phyloP scores from a whole-genome alignment of 2,329 filamentous ascomycete genomes.

The Alternaria panax region DNA sequence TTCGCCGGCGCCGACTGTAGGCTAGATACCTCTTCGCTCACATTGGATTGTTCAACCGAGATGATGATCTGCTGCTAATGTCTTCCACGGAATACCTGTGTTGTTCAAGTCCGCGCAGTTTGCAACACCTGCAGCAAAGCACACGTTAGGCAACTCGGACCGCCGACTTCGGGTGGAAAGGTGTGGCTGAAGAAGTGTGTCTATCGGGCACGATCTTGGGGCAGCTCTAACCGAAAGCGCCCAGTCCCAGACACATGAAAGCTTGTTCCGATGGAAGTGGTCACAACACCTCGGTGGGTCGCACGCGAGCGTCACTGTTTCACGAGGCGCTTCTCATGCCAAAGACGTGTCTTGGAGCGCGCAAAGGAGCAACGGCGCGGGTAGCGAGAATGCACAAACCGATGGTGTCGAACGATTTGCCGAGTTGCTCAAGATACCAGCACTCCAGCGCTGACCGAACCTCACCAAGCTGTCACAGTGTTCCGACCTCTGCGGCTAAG shows the following conservation, averaged over 20 bases:
- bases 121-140: not conserved
- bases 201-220: not conserved
- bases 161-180: not conserved
- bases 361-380: conserved; percentile 2
- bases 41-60: not conserved
- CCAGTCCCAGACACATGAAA: conserved; percentile 16
- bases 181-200: conserved; percentile 13
- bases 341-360: conserved; percentile 10
- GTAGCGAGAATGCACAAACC: not conserved
- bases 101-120: not conserved
- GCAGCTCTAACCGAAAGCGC: conserved; percentile 22
- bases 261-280: conserved; percentile 27
- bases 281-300: conserved; percentile 16
- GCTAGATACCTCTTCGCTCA: conserved; percentile 18
- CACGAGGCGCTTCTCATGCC: conserved; percentile 25
- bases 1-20: conserved; percentile 2
- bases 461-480: not conserved
- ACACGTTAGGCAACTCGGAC: not conserved
- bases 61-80: not conserved
- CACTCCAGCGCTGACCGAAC: not conserved
- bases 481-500: conserved; percentile 8
- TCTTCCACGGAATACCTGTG: not conserved
- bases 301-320: conserved; percentile 24
- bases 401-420: conserved; percentile 11
- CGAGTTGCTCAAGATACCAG: conserved; percentile 2